Base-by-base conservation (phyloP, 2,329 filamentous ascomycete genomes). In the Microcyclospora pomicola region DNA sequence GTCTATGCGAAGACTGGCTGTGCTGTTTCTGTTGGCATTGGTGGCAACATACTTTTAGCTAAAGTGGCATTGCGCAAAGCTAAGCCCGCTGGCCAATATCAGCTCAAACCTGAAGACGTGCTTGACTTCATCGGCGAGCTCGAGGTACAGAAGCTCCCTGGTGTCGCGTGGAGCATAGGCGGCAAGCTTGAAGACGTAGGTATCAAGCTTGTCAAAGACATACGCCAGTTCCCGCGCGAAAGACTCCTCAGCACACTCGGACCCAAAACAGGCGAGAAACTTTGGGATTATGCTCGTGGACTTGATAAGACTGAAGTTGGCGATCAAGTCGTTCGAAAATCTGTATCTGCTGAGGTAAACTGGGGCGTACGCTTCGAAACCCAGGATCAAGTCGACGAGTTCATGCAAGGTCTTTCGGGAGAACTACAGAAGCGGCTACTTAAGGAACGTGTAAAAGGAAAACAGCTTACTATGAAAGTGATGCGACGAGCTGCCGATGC, bases 321-420 rank as follows among this genome's bases (percentile, higher is more conserved):
- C 27, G 82, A 88, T 40, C 82, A 92, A 52, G 75, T 80, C 0
- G 68, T 84, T 12, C 77, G 91, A 38, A 98, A 96, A 55, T 96
- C 88, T 0, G 85, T 98, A 0, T 96, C 91, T 2, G 88, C 88
- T 1, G 91, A 98, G 57, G 85, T 98, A 44, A 98, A 91, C 51
- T 98, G 91, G 91, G 91, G 92, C 2, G 93, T 98, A 39, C 78
- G 91, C 5, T 98, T 98, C 55, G 76, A 91, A 48, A 92, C 73
- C 42, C 85, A 95, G 53, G 71, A 75, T n/a, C 88, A 98, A 59
- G 87, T 86, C 0, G 88, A 96, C 42, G 84, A 92, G 46, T 98
- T 98, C 56, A 72, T 96, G 24, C 67, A 75, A 43, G 91, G 83
- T 47, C 65, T 98, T 0, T 91, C 83, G 53, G 79, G 79, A 39